phyloP scores from a whole-genome alignment of 2,329 filamentous ascomycete genomes.

The Colletotrichum falcatum region DNA sequence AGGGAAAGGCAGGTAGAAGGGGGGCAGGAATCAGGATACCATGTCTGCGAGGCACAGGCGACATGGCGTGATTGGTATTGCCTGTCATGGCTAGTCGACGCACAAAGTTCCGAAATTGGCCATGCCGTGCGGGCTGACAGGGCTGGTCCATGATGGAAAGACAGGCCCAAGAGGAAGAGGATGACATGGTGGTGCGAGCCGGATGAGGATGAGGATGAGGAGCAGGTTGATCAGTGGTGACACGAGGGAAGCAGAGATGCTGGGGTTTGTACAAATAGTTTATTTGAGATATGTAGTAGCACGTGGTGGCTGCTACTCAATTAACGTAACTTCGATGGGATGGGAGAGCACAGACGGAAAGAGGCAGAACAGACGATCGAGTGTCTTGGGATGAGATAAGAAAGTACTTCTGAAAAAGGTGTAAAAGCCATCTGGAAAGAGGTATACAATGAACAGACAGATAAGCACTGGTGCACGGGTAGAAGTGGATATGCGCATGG shows the following conservation, averaged over 20 bases:
- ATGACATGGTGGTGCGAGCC: neutral
- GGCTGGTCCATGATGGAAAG: neutral
- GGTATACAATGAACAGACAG: neutral
- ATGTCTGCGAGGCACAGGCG: neutral
- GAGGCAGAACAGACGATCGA: conserved; percentile 10
- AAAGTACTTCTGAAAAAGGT: neutral
- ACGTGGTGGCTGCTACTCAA: neutral
- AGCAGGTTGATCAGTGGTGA: neutral
- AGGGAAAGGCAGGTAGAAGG: neutral
- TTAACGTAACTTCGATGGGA: neutral
- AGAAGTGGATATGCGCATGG: conserved; percentile 29
- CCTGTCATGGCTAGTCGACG: neutral
- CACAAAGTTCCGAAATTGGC: neutral
- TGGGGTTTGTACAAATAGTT: neutral
- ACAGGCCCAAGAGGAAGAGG: neutral
- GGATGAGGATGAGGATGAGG: neutral
- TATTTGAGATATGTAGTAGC: neutral
- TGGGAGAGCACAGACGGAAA: conserved; percentile 21
- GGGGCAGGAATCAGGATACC: neutral
- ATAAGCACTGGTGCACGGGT: conserved; percentile 29
- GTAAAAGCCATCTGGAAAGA: no score
- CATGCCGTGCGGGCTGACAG: conserved; percentile 19
- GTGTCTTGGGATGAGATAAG: conserved; percentile 1
- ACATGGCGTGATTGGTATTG: neutral
- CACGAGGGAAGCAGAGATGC: neutral